Percentiles rank a stretch among this genome's conserved stretches.
Evolutionary conservation across 106 monocot genomes (phyloP).

Genomic region (Narthecium ossifragum): DNA sequence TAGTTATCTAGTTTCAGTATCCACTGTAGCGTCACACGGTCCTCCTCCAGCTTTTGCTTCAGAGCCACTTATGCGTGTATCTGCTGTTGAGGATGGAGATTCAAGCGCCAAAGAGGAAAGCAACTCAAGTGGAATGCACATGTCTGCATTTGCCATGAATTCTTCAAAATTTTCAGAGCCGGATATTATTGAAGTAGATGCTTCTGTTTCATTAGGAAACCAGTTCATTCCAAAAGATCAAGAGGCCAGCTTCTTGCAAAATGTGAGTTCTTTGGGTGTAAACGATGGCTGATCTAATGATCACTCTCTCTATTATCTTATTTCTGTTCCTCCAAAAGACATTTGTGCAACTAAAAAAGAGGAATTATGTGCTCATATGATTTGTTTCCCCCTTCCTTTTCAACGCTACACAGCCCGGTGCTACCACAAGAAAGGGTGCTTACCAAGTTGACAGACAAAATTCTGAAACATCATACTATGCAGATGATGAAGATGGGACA

Average conservation of each 20-base stretch:
- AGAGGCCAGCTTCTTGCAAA: conserved; percentile 1
- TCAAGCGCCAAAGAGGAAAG: background rate
- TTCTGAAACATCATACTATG: background rate
- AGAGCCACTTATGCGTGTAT: background rate
- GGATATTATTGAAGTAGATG: background rate
- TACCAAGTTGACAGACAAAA: background rate
- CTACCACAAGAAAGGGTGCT: conserved; percentile 1
- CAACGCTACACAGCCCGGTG: background rate
- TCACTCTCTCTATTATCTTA: background rate
- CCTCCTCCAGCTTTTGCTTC: conserved; percentile 1
- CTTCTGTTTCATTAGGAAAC: background rate
- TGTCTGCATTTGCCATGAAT: background rate
- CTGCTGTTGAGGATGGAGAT: background rate
- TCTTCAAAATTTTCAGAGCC: background rate
- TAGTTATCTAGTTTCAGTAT: background rate
- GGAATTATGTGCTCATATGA: too few species aligned
- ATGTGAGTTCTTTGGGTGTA: background rate
- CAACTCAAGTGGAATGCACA: background rate
- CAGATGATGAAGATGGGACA: background rate
- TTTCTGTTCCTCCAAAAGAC: background rate
- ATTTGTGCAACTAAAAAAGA: background rate
- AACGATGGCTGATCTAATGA: background rate
- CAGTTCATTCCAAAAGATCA: background rate
- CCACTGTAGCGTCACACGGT: background rate
- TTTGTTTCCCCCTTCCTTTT: background rate